These are phyloP conservation scores for Amphirosellinia nigrospora DNA, from an alignment of 495 filamentous ascomycete genomes.

Conservation along the genomic window DNA sequence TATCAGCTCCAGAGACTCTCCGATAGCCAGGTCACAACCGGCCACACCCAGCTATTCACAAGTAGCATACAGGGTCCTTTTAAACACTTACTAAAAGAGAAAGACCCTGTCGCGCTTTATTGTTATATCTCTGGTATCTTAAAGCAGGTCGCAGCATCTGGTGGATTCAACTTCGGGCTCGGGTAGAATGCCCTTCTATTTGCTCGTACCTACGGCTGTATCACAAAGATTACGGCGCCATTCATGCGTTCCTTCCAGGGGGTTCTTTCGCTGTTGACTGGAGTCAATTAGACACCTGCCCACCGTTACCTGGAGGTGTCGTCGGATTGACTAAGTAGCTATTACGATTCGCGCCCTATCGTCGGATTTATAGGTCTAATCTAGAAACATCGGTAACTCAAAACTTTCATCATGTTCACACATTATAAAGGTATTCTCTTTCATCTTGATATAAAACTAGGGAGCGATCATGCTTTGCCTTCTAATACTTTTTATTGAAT, in stretches of 20 bases:
- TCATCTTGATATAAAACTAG: too few relatives aligned
- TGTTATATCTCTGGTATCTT: slow-evolving; percentile 56
- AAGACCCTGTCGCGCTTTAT: slow-evolving; percentile 51
- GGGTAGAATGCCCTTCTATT: slow-evolving; percentile 53
- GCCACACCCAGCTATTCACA: slow-evolving; percentile 7
- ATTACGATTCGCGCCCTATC: too few relatives aligned
- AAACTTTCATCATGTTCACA: too few relatives aligned
- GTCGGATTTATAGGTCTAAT: too few relatives aligned
- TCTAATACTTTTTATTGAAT: too few relatives aligned
- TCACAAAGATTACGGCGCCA: background rate
- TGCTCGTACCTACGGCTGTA: slow-evolving; percentile 41
- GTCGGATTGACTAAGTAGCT: too few relatives aligned
- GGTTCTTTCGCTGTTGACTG: background rate
- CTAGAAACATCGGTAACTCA: too few relatives aligned
- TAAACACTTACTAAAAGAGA: slow-evolving; percentile 41
- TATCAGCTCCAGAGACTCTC: slow-evolving; percentile 26
- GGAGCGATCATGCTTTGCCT: too few relatives aligned
- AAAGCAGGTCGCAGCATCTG: slow-evolving; percentile 48
- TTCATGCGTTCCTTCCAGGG: slow-evolving; percentile 14
- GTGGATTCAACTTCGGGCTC: slow-evolving; percentile 52
- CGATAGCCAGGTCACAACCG: slow-evolving; percentile 14
- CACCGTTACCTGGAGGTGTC: too few relatives aligned
- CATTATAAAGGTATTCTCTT: too few relatives aligned
- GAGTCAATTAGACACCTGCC: too few relatives aligned
- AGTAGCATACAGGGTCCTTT: slow-evolving; percentile 29